A percentile compares a stretch with the other conserved stretches of the same genome.
Evolutionary conservation across 306 rosid genomes (phyloP).

Genomic region (Hylodesmum podocarpum): DNA sequence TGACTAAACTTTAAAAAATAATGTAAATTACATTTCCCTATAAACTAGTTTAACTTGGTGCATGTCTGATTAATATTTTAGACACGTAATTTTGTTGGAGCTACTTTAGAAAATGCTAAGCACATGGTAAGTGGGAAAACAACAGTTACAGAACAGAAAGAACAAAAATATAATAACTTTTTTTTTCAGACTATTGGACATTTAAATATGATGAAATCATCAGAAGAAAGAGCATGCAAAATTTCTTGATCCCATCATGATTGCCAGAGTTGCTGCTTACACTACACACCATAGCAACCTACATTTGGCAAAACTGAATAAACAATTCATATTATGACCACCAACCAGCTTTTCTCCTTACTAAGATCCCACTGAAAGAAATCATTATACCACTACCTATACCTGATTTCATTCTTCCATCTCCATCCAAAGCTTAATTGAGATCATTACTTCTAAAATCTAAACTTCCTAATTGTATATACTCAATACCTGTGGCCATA

Average conservation of each 20-base stretch:
- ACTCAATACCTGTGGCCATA: conserved; percentile 51
- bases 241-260: conserved; percentile 27
- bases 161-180: background rate
- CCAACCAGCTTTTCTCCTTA: conserved; percentile 27
- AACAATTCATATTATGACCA: conserved; percentile 32
- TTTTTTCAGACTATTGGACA: background rate
- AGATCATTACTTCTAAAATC: conserved; percentile 35
- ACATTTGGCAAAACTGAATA: conserved; percentile 37
- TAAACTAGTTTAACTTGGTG: background rate
- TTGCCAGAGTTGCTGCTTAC: conserved; percentile 18
- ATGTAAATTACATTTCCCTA: background rate
- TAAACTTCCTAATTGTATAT: conserved; percentile 37
- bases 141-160: background rate
- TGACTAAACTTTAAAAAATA: background rate
- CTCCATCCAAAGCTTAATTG: conserved; percentile 27
- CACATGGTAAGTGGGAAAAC: background rate
- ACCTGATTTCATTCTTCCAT: conserved; percentile 27
- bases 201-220: conserved; percentile 31
- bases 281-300: conserved; percentile 23
- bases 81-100: background rate
- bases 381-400: conserved; percentile 39
- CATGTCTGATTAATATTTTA: background rate
- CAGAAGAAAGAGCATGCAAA: conserved; percentile 34
- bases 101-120: background rate
- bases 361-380: conserved; percentile 25